These are phyloP conservation scores for Bruguiera hainesii DNA, from an alignment of 441 rosid species.

Conservation along the genomic window DNA sequence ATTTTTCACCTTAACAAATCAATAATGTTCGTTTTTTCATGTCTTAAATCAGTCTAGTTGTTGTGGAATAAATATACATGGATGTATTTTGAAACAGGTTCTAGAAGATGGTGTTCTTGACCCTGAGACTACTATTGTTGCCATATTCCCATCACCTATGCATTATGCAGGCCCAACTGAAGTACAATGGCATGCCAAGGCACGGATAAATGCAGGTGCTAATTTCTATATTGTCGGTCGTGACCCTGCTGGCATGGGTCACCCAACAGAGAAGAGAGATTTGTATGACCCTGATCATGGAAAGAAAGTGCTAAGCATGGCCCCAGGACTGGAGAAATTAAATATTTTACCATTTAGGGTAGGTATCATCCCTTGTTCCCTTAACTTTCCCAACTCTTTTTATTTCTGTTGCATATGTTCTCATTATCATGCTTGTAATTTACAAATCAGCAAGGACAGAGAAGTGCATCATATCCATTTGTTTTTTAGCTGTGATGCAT, in stretches of 20 bases:
- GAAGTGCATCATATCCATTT: not conserved
- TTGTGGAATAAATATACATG: not conserved
- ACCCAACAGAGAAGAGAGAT: conserved; percentile 90
- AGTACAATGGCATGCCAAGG: conserved; percentile 99
- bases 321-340: conserved; percentile 89
- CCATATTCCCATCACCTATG: conserved; percentile 94
- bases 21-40: not conserved
- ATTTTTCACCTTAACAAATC: not conserved
- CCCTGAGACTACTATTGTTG: conserved; percentile 83
- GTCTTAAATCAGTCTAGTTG: conserved; percentile 9
- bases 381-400: not conserved
- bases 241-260: conserved; percentile 98
- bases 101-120: conserved; percentile 87
- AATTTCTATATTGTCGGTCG: conserved; percentile 96
- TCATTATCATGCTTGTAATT: not conserved
- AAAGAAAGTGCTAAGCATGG: conserved; percentile 92
- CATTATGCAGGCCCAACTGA: conserved; percentile 98
- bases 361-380: conserved; percentile 16
- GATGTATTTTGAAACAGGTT: conserved; percentile 42
- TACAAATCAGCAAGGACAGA: not conserved
- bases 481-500: not conserved
- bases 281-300: conserved; percentile 94
- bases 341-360: conserved; percentile 94
- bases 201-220: conserved; percentile 91
- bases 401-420: not conserved